phyloP scores from a whole-genome alignment of 331 rosid species.

The Phaseolus coccineus region DNA sequence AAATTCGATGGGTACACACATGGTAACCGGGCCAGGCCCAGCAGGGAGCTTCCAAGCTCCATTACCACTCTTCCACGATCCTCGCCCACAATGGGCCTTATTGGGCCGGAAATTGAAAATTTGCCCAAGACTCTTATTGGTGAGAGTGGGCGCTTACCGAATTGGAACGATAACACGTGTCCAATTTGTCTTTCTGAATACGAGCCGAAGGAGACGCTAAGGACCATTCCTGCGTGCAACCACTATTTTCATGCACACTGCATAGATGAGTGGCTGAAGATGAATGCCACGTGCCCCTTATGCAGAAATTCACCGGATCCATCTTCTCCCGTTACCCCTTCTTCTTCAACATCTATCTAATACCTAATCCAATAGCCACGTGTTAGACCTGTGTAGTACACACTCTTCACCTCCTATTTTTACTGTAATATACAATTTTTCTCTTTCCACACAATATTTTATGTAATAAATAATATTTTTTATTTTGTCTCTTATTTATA shows the following conservation, averaged over 20 bases:
- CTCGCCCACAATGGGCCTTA: slow-evolving; percentile 43
- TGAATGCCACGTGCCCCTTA: slow-evolving; percentile 61
- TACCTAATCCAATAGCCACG: not conserved
- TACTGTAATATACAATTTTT: too few relatives aligned
- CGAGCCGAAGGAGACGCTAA: slow-evolving; percentile 54
- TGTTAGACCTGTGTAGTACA: too few relatives aligned
- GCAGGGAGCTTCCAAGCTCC: not conserved
- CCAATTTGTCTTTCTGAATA: slow-evolving; percentile 60
- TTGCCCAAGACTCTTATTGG: slow-evolving; percentile 58
- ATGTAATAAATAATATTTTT: too few relatives aligned
- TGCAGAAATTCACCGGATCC: slow-evolving; percentile 50
- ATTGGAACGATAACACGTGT: slow-evolving; percentile 54
- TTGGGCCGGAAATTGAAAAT: slow-evolving; percentile 48
- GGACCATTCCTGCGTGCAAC: slow-evolving; percentile 61
- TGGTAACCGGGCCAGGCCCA: slow-evolving; percentile 28
- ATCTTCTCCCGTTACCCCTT: slow-evolving; percentile 26
- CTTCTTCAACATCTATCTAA: slow-evolving; percentile 21
- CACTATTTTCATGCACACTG: slow-evolving; percentile 63
- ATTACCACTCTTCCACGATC: not conserved
- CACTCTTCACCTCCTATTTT: too few relatives aligned
- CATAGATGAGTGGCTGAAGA: slow-evolving; percentile 65
- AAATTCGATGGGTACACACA: slow-evolving; percentile 3
- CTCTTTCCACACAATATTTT: too few relatives aligned
- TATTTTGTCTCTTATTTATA: too few relatives aligned
- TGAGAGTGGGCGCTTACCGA: slow-evolving; percentile 58